phyloP scores from a whole-genome alignment of 2,329 filamentous ascomycete genomes.

The Hypomyces perniciosus region DNA sequence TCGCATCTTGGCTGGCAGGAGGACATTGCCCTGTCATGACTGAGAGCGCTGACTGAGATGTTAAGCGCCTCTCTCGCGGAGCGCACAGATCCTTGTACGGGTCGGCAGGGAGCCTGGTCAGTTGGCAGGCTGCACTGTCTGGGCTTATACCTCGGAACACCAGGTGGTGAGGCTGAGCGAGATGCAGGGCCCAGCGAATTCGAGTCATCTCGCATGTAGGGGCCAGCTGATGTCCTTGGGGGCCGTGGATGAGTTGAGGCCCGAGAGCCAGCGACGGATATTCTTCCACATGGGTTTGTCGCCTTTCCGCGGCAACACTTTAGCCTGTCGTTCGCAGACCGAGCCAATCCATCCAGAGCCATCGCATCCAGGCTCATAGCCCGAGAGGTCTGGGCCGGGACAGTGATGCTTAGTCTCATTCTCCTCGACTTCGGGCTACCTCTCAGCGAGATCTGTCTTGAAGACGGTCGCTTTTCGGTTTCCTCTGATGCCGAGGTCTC shows the following conservation, averaged over 20 bases:
- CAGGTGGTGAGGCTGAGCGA: slow-evolving; percentile 9
- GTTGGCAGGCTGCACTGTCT: slow-evolving; percentile 9
- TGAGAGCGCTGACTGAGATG: not conserved
- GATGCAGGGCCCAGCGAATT: not conserved
- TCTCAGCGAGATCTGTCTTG: not conserved
- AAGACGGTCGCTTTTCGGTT: not conserved
- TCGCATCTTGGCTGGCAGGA: slow-evolving; percentile 3
- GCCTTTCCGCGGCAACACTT: not conserved
- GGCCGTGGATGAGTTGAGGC: slow-evolving; percentile 1
- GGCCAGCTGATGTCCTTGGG: slow-evolving; percentile 7
- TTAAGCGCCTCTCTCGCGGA: slow-evolving; percentile 8
- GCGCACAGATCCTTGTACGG: slow-evolving; percentile 8
- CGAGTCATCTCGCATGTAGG: slow-evolving; percentile 9
- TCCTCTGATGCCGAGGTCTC: not conserved
- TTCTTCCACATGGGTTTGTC: slow-evolving; percentile 7
- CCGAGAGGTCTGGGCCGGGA: not conserved
- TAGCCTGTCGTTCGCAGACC: too few species aligned
- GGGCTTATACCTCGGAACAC: slow-evolving; percentile 9
- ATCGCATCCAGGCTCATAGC: not conserved
- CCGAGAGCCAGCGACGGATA: slow-evolving; percentile 4
- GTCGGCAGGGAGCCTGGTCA: not conserved
- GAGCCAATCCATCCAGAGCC: not conserved
- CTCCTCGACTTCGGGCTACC: not conserved
- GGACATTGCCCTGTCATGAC: not conserved
- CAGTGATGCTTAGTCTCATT: not conserved